Base-by-base conservation (phyloP, 306 rosid genomes). In the Malus fusca region DNA sequence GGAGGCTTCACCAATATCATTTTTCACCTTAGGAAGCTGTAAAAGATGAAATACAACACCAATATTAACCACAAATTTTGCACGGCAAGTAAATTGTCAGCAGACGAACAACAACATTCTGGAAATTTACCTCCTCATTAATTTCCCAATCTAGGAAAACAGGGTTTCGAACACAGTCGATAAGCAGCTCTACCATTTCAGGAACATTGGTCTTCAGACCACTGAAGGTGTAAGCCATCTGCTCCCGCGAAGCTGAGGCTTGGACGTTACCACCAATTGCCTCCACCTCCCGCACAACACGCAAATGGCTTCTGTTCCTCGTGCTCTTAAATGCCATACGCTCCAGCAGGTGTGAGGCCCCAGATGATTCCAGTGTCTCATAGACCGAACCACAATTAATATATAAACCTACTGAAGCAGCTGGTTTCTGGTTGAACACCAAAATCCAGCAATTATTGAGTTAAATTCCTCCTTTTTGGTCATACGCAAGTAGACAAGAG, bases 141-240 rank as follows among this genome's bases (percentile, higher is more conserved):
- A 95, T 88, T 80, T 95, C 98, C 98, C 98, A 94, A 78, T 94
- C 97, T 69, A 92, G 93, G 82, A 92, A 94, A 44, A 70, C 89
- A 40, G 98, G 90, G 75, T 94, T 94, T 85, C 95, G 87, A 66
- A 88, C 93, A 68, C 75, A 74, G 78, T 94, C 98, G 75, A 86
- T 76, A 69, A 94, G 98, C 28, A 94, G 88, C 86, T 94, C 98
- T 52, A 90, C 97, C 97, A 92, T 94, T 84, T 90, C 90, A 69
- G 97, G 98, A 87, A 86, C 86, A 85, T 92, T 78, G 3, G 96
- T 88, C 88, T 92, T 95, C 81, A 95, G 82, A 77, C 96, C 91
- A 88, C 87, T 93, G 84, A 83, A 88, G 40, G 97, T 88, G 82
- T 95, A 95, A 81, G 93, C 87, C 96, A 95, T 95, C 89, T 88